Evolutionary conservation across 2,329 filamentous ascomycete species (phyloP).

Genomic region (Alternaria brassicae): DNA sequence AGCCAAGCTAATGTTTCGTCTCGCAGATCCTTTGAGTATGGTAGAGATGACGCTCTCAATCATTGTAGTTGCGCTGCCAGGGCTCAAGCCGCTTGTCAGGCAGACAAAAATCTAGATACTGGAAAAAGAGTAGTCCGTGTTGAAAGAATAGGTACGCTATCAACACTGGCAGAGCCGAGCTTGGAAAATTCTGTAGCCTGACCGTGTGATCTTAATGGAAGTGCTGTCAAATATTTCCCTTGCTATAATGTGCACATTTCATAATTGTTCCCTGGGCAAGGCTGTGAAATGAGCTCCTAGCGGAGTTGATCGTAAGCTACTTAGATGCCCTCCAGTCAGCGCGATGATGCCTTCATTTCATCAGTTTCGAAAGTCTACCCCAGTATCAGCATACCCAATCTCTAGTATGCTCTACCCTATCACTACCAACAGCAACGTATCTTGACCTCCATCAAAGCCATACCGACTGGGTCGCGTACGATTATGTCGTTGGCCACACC

Average conservation of each 20-base stretch:
- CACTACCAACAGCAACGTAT: background rate
- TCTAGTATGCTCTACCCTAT: background rate
- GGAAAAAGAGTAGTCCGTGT: fast-evolving
- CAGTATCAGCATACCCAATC: background rate
- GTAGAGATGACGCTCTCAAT: constrained; percentile 33
- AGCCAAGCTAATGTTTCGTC: background rate
- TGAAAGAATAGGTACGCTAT: too few relatives aligned
- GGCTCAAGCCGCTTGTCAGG: constrained; percentile 24
- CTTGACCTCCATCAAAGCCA: background rate
- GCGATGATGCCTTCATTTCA: background rate
- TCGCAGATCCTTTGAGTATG: constrained; percentile 29
- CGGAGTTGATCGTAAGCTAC: background rate
- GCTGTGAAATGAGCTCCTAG: background rate
- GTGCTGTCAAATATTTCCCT: background rate
- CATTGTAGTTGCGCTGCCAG: constrained; percentile 30
- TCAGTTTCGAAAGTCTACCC: too few relatives aligned
- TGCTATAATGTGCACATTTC: background rate
- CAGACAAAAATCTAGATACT: background rate
- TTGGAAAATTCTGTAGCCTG: background rate
- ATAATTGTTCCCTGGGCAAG: background rate
- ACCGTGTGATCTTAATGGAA: background rate
- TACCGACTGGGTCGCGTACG: background rate
- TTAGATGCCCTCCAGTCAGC: background rate
- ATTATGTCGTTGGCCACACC: too few relatives aligned
- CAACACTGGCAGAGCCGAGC: background rate